Conservation (phyloP, 345 rosid species). For the Carallia brachiata region DNA sequence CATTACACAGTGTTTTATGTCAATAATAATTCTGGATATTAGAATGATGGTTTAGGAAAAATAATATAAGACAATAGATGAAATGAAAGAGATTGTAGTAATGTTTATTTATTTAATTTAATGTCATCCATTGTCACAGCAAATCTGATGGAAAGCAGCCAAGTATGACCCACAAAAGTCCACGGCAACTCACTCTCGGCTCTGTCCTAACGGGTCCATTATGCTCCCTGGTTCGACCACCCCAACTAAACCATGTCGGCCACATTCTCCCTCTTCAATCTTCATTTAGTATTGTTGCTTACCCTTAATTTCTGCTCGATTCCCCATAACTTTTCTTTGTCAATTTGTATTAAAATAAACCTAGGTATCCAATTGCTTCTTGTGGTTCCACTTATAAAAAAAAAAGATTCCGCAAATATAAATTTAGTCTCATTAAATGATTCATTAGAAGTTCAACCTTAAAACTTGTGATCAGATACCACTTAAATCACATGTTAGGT, state of each 20-base stretch:
- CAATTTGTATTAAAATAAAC: too few relatives aligned
- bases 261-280: slow-evolving; percentile 25
- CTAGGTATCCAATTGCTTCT: too few relatives aligned
- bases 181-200: slow-evolving; percentile 19
- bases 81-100: slow-evolving; percentile 2
- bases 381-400: too few relatives aligned
- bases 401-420: too few relatives aligned
- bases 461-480: too few relatives aligned
- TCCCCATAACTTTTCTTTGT: not conserved
- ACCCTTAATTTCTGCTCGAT: not conserved
- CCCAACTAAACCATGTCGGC: slow-evolving; percentile 46
- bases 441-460: too few relatives aligned
- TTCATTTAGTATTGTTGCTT: slow-evolving; percentile 5
- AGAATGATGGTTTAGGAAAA: not conserved
- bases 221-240: slow-evolving; percentile 39
- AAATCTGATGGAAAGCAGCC: slow-evolving; percentile 35
- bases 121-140: slow-evolving; percentile 37
- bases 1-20: not conserved
- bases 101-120: not conserved
- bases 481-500: too few relatives aligned
- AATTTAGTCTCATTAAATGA: too few relatives aligned
- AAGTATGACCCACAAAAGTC: slow-evolving; percentile 21
- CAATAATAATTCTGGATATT: not conserved
- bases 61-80: not conserved
- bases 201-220: slow-evolving; percentile 39